A percentile compares a stretch with the other conserved stretches of the same genome.
Evolutionary conservation across 1,284 basidiomycete genomes (phyloP).

Genomic region (Tylopilus sp.): DNA sequence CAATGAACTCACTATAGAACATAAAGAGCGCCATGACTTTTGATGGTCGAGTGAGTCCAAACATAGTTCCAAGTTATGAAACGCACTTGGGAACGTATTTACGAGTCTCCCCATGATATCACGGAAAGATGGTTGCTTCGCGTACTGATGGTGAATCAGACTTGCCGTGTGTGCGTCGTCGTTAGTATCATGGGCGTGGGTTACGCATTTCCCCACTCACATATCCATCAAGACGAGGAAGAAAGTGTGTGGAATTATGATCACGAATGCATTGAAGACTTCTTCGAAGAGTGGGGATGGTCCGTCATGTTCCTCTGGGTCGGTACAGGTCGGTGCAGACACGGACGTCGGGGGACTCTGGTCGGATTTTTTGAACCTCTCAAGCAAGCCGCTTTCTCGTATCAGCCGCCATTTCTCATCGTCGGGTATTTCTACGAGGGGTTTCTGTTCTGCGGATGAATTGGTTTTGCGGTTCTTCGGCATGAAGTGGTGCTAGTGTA

Average conservation of each 20-base stretch:
- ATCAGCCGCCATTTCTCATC: constrained; percentile 77
- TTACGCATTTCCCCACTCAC: constrained; percentile 41
- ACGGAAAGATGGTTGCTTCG: constrained; percentile 46
- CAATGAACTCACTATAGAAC: constrained; percentile 62
- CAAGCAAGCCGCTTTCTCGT: constrained; percentile 61
- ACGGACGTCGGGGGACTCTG: not conserved
- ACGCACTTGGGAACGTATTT: constrained; percentile 66
- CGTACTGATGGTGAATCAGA: constrained; percentile 73
- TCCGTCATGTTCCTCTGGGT: constrained; percentile 35
- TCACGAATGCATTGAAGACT: constrained; percentile 56
- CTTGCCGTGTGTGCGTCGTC: constrained; percentile 36
- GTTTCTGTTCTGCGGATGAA: constrained; percentile 17
- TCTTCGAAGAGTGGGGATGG: constrained; percentile 57
- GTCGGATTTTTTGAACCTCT: constrained; percentile 34
- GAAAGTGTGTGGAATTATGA: constrained; percentile 69
- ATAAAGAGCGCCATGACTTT: constrained; percentile 68
- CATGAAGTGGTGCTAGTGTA: constrained; percentile 31
- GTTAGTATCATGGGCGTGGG: not conserved
- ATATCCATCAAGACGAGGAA: constrained; percentile 74
- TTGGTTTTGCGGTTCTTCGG: constrained; percentile 38
- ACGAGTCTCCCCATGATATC: constrained; percentile 53
- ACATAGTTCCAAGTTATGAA: not conserved
- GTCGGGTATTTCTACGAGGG: constrained; percentile 53
- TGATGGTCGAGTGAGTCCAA: constrained; percentile 5
- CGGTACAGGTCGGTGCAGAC: not conserved